phyloP scores from a whole-genome alignment of 176 grass and related monocot species.

The Musa beccarii region DNA sequence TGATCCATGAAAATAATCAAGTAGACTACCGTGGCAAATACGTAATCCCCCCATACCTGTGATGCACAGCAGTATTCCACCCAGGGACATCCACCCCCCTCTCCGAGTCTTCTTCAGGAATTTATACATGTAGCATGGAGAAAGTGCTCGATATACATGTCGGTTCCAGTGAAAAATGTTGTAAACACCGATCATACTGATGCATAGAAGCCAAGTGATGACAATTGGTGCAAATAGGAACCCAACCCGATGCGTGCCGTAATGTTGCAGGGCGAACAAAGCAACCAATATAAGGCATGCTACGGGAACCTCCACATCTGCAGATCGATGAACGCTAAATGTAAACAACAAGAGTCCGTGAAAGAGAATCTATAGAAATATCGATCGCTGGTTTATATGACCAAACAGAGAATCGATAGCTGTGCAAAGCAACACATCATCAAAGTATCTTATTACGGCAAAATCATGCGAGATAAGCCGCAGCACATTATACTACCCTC shows the following conservation, averaged over 20 bases:
- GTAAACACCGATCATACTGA: constrained; percentile 84
- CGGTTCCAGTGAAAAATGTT: constrained; percentile 90
- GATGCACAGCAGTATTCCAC: constrained; percentile 81
- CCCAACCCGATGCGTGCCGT: constrained; percentile 83
- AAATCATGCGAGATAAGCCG: too few species aligned
- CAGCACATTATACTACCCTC: too few species aligned
- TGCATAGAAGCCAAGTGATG: constrained; percentile 85
- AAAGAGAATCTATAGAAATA: neutral
- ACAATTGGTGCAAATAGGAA: constrained; percentile 94
- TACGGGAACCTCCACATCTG: constrained; percentile 89
- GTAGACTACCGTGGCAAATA: neutral
- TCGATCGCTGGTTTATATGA: too few species aligned
- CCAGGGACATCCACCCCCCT: constrained; percentile 95
- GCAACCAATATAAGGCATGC: constrained; percentile 74
- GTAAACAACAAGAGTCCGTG: neutral
- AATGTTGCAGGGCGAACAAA: constrained; percentile 92
- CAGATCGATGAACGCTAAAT: constrained; percentile 25
- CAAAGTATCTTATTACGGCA: too few species aligned
- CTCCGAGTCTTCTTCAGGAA: constrained; percentile 91
- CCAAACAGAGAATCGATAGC: too few species aligned
- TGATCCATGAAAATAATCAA: neutral
- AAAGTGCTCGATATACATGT: constrained; percentile 76
- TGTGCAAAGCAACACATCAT: too few species aligned
- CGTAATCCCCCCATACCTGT: constrained; percentile 39
- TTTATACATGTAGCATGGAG: constrained; percentile 95